Percentiles rank a stretch among this genome's conserved stretches.
Conservation (phyloP, 148 eudicot genomes). For the Silene latifolia region DNA sequence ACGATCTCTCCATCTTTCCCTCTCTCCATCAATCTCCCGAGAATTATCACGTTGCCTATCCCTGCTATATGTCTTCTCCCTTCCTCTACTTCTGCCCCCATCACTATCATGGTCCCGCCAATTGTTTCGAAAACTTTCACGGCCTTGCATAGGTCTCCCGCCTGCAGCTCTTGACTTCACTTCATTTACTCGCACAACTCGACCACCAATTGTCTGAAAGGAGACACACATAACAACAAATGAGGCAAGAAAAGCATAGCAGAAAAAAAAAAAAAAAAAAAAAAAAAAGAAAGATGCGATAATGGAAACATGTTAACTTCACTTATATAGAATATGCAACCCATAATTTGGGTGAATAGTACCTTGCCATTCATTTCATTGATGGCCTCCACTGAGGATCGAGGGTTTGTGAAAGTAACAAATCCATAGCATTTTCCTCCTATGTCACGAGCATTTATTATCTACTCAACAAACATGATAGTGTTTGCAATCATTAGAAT, state of each 20-base stretch:
- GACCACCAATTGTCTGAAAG: constrained; percentile 68
- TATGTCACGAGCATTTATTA: constrained; percentile 60
- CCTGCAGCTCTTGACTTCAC: constrained; percentile 55
- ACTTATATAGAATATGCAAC: not conserved
- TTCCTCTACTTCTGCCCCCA: constrained; percentile 51
- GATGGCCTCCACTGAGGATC: constrained; percentile 77
- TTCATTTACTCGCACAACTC: constrained; percentile 79
- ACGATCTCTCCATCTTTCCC: constrained; percentile 22
- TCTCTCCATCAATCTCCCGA: constrained; percentile 29
- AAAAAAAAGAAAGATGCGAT: not conserved
- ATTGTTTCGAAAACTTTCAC: constrained; percentile 48
- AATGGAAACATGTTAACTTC: not conserved
- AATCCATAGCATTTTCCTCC: constrained; percentile 94
- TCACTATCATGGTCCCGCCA: constrained; percentile 44
- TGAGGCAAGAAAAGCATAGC: not conserved
- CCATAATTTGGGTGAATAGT: constrained; percentile 5
- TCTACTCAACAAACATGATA: constrained; percentile 35
- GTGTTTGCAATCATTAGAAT: not conserved
- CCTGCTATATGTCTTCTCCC: constrained; percentile 37
- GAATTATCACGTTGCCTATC: constrained; percentile 44
- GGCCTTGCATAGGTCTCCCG: constrained; percentile 48
- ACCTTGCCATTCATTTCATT: constrained; percentile 82
- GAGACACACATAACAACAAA: constrained; percentile 7
- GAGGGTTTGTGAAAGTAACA: constrained; percentile 82
- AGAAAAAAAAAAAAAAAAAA: not conserved